Evolutionary conservation across 2,329 filamentous ascomycete species (phyloP).

Genomic region (Exophiala viscosa): DNA sequence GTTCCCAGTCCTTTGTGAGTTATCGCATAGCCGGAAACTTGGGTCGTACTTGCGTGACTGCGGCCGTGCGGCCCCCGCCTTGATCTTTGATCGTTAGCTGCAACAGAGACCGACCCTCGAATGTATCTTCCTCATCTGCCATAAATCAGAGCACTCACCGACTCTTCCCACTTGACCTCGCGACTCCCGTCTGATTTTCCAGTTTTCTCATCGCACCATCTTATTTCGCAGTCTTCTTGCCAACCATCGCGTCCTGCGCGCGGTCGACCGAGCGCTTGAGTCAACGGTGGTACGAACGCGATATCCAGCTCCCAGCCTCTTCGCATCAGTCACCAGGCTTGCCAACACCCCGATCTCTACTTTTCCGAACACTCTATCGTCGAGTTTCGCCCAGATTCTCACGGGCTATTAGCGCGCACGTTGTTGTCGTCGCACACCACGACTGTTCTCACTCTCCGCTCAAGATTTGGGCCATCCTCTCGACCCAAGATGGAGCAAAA

Average conservation of each 20-base stretch:
- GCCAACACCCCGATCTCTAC: background rate
- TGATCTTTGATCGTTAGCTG: too few species aligned
- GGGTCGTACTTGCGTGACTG: too few species aligned
- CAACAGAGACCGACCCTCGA: too few species aligned
- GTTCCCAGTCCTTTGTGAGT: too few species aligned
- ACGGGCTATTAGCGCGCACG: background rate
- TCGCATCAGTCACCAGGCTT: background rate
- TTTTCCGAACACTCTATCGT: background rate
- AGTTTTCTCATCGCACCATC: too few species aligned
- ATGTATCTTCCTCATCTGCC: too few species aligned
- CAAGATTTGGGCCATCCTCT: background rate
- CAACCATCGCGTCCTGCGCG: constrained; percentile 20
- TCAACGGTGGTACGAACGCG: background rate
- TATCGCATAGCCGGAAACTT: too few species aligned
- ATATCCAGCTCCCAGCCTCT: background rate
- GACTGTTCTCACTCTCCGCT: background rate
- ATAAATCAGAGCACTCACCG: too few species aligned
- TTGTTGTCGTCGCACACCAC: background rate
- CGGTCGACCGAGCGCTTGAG: background rate
- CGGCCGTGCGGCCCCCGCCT: too few species aligned
- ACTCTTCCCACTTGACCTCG: background rate
- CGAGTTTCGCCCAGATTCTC: background rate
- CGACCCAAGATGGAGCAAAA: constrained; percentile 35
- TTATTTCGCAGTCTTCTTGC: too few species aligned
- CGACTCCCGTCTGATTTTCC: too few species aligned